Percentiles rank a stretch among this genome's conserved stretches.
Conservation (phyloP, 306 rosid genomes). For the Casuarina cunninghamiana region DNA sequence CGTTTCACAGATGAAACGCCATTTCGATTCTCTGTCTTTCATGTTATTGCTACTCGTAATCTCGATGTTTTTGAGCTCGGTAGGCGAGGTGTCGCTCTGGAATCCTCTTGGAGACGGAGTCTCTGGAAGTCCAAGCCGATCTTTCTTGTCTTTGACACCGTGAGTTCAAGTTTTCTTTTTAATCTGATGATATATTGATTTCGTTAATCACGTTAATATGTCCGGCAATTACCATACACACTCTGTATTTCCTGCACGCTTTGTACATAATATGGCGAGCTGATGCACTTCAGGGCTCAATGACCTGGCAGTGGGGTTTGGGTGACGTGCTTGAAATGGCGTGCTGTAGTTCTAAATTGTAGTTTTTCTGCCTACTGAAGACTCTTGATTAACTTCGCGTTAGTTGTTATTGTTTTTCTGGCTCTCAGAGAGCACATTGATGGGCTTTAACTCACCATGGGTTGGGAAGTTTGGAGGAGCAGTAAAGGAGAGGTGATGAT, state of each 20-base stretch:
- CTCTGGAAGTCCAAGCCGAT: conserved; percentile 39
- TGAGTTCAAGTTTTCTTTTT: conserved; percentile 22
- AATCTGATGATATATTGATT: not conserved
- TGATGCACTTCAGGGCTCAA: too few relatives aligned
- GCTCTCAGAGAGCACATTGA: not conserved
- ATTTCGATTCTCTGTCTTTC: not conserved
- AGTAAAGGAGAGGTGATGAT: not conserved
- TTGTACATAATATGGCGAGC: too few relatives aligned
- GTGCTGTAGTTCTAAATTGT: not conserved
- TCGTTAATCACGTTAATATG: too few relatives aligned
- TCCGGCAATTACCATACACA: too few relatives aligned
- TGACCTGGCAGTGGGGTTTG: too few relatives aligned
- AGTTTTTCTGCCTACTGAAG: not conserved
- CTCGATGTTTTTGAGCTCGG: not conserved
- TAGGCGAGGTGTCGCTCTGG: conserved; percentile 18
- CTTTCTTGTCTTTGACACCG: conserved; percentile 53
- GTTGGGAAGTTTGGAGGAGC: not conserved
- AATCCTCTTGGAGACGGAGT: conserved; percentile 7
- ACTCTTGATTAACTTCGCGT: not conserved
- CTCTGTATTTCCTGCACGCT: too few relatives aligned
- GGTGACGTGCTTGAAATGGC: not conserved
- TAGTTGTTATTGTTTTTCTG: not conserved
- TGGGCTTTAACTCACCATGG: not conserved
- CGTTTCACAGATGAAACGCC: conserved; percentile 32
- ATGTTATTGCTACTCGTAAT: conserved; percentile 7